These are phyloP conservation scores for Peterozyma xylosa DNA, from an alignment of 805 yeast species.

Conservation along the genomic window DNA sequence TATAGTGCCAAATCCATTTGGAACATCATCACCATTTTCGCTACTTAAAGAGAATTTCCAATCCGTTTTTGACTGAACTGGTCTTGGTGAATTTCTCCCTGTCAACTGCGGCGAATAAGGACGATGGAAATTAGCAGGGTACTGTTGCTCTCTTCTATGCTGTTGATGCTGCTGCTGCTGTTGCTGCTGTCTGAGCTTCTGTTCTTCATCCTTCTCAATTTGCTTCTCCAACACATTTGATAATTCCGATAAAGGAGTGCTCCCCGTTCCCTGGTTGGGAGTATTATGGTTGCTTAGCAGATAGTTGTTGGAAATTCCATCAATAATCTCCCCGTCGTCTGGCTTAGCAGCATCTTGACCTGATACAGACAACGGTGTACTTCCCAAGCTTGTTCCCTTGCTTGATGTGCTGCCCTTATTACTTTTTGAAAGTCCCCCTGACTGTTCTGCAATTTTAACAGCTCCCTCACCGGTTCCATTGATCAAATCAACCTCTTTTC, in stretches of 20 bases:
- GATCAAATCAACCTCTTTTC: constrained; percentile 50
- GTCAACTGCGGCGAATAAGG: constrained; percentile 9
- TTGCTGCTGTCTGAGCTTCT: constrained; percentile 1
- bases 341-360: not conserved
- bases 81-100: constrained; percentile 12
- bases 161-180: not conserved
- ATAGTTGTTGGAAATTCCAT: not conserved
- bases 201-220: not conserved
- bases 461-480: constrained; percentile 25
- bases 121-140: constrained; percentile 2
- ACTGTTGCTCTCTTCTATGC: not conserved
- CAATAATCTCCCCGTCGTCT: not conserved
- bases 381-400: constrained; percentile 1
- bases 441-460: constrained; percentile 16
- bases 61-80: constrained; percentile 33
- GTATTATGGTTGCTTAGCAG: constrained; percentile 4
- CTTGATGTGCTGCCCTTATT: constrained; percentile 1
- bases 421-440: not conserved
- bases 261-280: constrained; percentile 1
- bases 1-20: constrained; percentile 40
- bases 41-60: constrained; percentile 55
- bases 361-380: not conserved
- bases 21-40: constrained; percentile 34
- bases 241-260: constrained; percentile 8
- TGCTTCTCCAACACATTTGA: constrained; percentile 5